Evolutionary conservation across 495 filamentous ascomycete genomes (phyloP).

Genomic region (Staphylotrichum longicolle): DNA sequence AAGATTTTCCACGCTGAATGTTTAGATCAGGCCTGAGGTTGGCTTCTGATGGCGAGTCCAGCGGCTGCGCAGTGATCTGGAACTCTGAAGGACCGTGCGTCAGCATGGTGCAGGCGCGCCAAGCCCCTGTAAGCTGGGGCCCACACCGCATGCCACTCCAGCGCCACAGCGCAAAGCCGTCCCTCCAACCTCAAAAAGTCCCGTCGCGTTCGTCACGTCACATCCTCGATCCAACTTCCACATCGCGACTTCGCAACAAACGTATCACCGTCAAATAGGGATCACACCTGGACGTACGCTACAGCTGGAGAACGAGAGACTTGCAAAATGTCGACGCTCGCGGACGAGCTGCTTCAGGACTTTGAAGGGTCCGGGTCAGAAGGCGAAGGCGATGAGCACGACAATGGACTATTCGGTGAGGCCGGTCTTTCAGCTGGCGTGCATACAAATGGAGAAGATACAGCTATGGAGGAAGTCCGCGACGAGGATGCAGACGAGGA

Average conservation of each 20-base stretch:
- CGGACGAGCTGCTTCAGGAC: constrained; percentile 82
- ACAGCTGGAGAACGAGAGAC: no score
- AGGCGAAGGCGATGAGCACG: constrained; percentile 53
- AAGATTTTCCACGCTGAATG: no score
- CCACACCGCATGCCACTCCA: neutral
- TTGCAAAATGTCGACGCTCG: constrained; percentile 67
- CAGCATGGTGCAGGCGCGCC: neutral
- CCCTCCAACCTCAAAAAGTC: neutral
- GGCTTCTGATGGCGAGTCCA: no score
- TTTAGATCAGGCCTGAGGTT: no score
- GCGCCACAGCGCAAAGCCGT: no score
- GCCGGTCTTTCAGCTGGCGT: constrained; percentile 22
- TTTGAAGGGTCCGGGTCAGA: constrained; percentile 75
- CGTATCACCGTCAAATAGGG: neutral
- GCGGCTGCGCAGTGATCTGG: no score
- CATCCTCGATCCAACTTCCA: neutral
- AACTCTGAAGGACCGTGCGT: constrained; percentile 1
- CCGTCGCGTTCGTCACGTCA: constrained; percentile 6
- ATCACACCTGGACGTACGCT: neutral
- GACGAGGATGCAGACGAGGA: constrained; percentile 48
- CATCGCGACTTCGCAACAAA: neutral
- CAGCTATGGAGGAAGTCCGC: constrained; percentile 28
- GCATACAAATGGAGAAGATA: constrained; percentile 28
- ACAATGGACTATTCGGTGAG: constrained; percentile 43
- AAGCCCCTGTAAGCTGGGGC: constrained; percentile 6